These are phyloP conservation scores for Aphanomyces cochlioides DNA, from an alignment of 352 stramenopile species.

Conservation along the genomic window DNA sequence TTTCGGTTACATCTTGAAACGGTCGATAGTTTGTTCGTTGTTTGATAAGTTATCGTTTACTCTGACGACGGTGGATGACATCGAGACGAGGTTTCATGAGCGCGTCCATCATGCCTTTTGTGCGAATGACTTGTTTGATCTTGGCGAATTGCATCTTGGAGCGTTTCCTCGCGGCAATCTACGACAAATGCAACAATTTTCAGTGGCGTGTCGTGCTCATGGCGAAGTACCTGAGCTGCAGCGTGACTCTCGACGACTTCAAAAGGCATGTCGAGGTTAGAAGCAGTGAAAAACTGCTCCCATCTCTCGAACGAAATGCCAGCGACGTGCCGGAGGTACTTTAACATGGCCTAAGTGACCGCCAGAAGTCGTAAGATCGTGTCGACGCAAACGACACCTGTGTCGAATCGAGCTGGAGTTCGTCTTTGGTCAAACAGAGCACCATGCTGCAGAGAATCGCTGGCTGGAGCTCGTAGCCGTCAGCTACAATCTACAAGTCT, in stretches of 20 bases:
- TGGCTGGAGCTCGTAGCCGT: constrained; percentile 44
- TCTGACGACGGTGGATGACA: background rate
- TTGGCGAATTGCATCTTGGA: constrained; percentile 29
- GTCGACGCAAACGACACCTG: constrained; percentile 4
- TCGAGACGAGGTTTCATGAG: constrained; percentile 6
- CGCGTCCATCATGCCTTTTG: constrained; percentile 18
- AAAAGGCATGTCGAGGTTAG: constrained; percentile 38
- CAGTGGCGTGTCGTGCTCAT: constrained; percentile 33
- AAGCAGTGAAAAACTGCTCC: constrained; percentile 42
- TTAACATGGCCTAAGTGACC: constrained; percentile 54
- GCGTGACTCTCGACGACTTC: constrained; percentile 38
- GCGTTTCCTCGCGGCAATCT: constrained; percentile 37
- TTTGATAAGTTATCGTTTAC: no score
- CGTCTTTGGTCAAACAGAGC: constrained; percentile 44
- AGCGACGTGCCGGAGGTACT: constrained; percentile 44
- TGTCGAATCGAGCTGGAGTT: constrained; percentile 32
- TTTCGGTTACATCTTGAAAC: no score
- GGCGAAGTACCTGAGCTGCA: constrained; percentile 27
- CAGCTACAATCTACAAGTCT: constrained; percentile 31
- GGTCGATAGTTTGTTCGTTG: no score
- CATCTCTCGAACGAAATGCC: constrained; percentile 41
- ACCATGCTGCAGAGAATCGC: constrained; percentile 48
- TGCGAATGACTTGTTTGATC: constrained; percentile 13
- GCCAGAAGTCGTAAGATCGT: no score
- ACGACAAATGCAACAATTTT: constrained; percentile 7